These are phyloP conservation scores for Solanum chaucha DNA, from an alignment of 257 asterid genomes.

Conservation along the genomic window DNA sequence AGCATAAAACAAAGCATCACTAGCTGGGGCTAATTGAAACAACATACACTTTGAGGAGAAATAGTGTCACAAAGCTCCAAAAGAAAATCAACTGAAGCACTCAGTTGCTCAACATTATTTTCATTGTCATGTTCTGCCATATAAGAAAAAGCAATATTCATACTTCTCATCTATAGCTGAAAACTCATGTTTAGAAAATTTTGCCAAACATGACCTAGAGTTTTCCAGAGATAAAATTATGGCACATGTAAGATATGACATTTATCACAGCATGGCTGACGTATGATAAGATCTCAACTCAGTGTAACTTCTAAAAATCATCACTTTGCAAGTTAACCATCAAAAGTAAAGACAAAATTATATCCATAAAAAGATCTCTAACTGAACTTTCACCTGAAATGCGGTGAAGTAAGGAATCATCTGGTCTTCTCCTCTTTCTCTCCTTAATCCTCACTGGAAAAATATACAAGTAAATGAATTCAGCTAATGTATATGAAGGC, in stretches of 20 bases:
- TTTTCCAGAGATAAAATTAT: not conserved
- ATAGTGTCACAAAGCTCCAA: slow-evolving; percentile 74
- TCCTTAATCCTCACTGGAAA: slow-evolving; percentile 61
- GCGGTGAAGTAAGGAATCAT: slow-evolving; percentile 12
- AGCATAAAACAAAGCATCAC: not conserved
- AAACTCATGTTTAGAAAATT: not conserved
- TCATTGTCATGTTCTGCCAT: slow-evolving; percentile 37
- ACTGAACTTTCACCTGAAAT: slow-evolving; percentile 34
- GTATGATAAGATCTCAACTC: not conserved
- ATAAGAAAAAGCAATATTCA: not conserved
- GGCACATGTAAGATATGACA: not conserved
- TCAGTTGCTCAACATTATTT: slow-evolving; percentile 52
- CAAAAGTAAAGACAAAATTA: not conserved
- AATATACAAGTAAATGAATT: not conserved
- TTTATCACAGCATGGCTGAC: not conserved
- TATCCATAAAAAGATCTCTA: not conserved
- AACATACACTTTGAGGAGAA: slow-evolving; percentile 41
- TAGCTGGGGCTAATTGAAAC: not conserved
- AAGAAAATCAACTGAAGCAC: slow-evolving; percentile 84
- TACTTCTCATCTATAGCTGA: not conserved
- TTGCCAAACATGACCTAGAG: not conserved
- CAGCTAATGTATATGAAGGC: not conserved
- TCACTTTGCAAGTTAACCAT: not conserved
- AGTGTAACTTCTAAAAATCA: not conserved
- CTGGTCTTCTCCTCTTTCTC: slow-evolving; percentile 45